Conservation (phyloP, 345 rosid genomes). For the Firmiana major region DNA sequence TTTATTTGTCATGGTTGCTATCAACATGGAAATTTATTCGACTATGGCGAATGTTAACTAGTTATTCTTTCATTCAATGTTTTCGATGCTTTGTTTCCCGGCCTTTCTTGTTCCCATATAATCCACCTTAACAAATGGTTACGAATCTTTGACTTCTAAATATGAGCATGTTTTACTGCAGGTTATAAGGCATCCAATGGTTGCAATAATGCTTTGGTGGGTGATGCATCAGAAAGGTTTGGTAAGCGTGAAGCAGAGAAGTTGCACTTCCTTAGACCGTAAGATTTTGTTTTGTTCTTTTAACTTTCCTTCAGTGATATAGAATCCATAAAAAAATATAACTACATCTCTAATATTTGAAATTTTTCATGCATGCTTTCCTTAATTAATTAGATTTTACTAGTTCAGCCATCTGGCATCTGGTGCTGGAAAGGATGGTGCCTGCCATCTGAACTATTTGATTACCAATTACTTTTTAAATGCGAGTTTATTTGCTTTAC, state of each 20-base stretch:
- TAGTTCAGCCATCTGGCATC: background rate
- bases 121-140: background rate
- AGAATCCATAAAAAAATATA: background rate
- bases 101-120: background rate
- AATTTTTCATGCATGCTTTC: background rate
- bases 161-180: conserved; percentile 29
- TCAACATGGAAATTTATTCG: background rate
- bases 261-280: conserved; percentile 70
- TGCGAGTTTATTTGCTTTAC: background rate
- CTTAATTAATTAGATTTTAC: background rate
- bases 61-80: background rate
- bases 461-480: background rate
- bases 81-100: background rate
- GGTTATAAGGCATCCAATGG: conserved; percentile 44
- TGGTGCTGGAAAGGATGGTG: background rate
- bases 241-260: conserved; percentile 70
- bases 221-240: conserved; percentile 64
- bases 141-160: conserved; percentile 14
- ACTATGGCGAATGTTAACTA: background rate
- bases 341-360: background rate
- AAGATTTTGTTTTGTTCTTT: conserved; percentile 35
- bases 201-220: conserved; percentile 34
- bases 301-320: background rate
- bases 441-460: background rate
- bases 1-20: background rate